Evolutionary conservation across 1,284 basidiomycete species (phyloP).

Genomic region (Blastosporella zonata): DNA sequence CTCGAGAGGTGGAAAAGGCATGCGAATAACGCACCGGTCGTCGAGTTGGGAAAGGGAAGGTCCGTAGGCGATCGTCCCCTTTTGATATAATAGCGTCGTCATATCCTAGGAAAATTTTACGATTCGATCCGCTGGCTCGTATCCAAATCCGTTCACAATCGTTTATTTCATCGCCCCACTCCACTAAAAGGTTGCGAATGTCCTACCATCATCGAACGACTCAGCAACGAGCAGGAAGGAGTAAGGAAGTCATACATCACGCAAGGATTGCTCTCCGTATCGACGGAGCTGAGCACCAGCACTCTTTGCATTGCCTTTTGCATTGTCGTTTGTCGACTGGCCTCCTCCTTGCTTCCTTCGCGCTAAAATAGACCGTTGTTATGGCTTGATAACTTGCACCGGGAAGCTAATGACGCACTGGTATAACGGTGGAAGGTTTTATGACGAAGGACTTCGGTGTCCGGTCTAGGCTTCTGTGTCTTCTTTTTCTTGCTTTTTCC

Average conservation of each 20-base stretch:
- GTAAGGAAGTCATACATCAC: conserved; percentile 55
- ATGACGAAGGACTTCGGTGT: conserved; percentile 80
- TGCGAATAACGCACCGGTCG: conserved; percentile 64
- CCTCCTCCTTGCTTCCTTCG: conserved; percentile 97
- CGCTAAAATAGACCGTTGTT: conserved; percentile 45
- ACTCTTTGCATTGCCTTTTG: conserved; percentile 90
- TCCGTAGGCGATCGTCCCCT: conserved; percentile 77
- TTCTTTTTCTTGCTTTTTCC: conserved; percentile 46
- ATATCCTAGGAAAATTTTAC: conserved; percentile 86
- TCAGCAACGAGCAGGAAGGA: not conserved
- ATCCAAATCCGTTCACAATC: conserved; percentile 87
- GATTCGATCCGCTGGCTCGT: conserved; percentile 81
- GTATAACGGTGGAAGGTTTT: conserved; percentile 99
- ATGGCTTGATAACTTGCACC: conserved; percentile 1
- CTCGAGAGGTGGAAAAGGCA: not conserved
- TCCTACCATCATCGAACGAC: conserved; percentile 50
- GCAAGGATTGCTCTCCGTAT: conserved; percentile 91
- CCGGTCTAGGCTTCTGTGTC: conserved; percentile 56
- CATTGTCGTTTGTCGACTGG: conserved; percentile 89
- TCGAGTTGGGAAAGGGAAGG: conserved; percentile 92
- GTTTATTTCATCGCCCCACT: conserved; percentile 84
- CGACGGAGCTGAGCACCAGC: conserved; percentile 93
- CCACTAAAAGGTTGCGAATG: conserved; percentile 75
- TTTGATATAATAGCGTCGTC: conserved; percentile 51
- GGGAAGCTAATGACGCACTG: conserved; percentile 51